Evolutionary conservation across 345 rosid species (phyloP).

Genomic region (Litchi chinensis): DNA sequence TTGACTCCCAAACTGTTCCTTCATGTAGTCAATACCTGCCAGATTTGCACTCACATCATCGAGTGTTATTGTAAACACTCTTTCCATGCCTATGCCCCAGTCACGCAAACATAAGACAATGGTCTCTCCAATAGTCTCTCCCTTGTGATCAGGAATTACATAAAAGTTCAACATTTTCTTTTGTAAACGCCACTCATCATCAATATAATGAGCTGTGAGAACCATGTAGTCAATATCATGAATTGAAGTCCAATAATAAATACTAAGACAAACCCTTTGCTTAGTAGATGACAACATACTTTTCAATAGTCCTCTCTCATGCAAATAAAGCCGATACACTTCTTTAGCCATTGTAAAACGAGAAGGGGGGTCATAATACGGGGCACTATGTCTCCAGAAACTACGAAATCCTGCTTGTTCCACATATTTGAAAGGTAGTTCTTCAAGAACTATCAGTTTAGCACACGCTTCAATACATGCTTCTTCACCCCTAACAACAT

Average conservation of each 20-base stretch:
- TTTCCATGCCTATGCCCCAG: constrained; percentile 6
- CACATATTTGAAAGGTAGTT: neutral
- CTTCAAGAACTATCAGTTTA: neutral
- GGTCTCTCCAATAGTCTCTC: neutral
- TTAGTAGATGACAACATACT: neutral
- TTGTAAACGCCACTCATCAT: neutral
- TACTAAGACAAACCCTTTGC: neutral
- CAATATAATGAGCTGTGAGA: constrained; percentile 20
- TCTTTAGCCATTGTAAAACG: no score
- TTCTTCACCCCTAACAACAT: neutral
- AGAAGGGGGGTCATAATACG: neutral
- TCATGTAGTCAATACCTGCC: neutral
- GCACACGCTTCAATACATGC: neutral
- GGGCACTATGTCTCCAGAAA: neutral
- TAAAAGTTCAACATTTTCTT: constrained; percentile 19
- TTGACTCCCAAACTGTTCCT: neutral
- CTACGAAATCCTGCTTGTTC: neutral
- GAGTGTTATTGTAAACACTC: neutral
- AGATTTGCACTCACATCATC: constrained; percentile 12
- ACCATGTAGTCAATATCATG: constrained; percentile 8
- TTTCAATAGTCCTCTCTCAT: neutral
- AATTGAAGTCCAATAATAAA: constrained; percentile 6
- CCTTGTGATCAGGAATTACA: constrained; percentile 1
- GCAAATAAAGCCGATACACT: neutral
- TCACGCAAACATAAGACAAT: neutral